phyloP scores from a whole-genome alignment of 2,329 filamentous ascomycete species.

The Colletotrichum trifolii region DNA sequence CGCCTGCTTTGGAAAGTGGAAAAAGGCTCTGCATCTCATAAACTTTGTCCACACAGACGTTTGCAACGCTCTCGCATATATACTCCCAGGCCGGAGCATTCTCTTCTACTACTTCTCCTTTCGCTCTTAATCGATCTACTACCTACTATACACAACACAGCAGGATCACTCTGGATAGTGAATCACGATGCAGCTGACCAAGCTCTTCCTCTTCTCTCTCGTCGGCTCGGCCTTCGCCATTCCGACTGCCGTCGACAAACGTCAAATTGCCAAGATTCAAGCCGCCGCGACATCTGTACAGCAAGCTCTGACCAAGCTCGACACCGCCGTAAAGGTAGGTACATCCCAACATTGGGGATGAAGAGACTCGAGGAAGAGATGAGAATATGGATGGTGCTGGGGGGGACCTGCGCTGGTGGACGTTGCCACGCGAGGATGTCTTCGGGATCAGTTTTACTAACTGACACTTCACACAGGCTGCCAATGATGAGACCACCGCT shows the following conservation, averaged over 20 bases:
- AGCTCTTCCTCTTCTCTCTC: conserved; percentile 31
- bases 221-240: conserved; percentile 29
- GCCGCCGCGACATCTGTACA: conserved; percentile 69
- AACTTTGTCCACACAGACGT: conserved; percentile 27
- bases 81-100: conserved; percentile 27
- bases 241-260: conserved; percentile 24
- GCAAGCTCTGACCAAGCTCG: conserved; percentile 66
- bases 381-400: too few relatives aligned
- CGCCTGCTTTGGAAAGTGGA: not conserved
- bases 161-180: conserved; percentile 34
- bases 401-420: too few relatives aligned
- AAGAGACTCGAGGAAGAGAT: not conserved
- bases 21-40: not conserved
- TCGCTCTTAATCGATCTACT: not conserved
- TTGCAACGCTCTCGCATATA: conserved; percentile 18
- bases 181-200: conserved; percentile 34
- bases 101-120: accelerated
- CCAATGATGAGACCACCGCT: conserved; percentile 61
- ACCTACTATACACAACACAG: not conserved
- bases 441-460: not conserved
- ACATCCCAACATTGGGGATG: not conserved
- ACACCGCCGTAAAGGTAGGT: conserved; percentile 39
- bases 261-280: conserved; percentile 67
- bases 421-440: not conserved
- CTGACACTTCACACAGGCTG: not conserved